These are phyloP conservation scores for Cylindrodendrum hubeiense DNA, from an alignment of 2,329 filamentous ascomycete species.

Conservation along the genomic window DNA sequence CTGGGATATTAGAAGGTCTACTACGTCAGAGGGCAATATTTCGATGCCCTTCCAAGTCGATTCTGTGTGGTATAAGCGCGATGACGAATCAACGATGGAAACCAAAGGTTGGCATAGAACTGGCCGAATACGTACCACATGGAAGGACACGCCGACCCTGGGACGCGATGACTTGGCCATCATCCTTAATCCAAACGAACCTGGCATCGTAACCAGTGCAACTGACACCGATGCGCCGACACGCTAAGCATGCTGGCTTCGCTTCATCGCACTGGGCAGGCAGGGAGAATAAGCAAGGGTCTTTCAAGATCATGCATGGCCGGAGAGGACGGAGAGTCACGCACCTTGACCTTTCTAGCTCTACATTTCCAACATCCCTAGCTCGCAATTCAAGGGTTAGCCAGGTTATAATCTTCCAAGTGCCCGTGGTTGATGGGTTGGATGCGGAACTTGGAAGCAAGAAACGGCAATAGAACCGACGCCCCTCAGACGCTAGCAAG, in stretches of 20 bases:
- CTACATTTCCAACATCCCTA: slow-evolving; percentile 25
- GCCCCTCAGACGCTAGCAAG: not conserved
- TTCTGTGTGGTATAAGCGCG: not conserved
- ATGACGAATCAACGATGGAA: not conserved
- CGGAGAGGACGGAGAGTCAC: not conserved
- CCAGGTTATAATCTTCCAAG: not conserved
- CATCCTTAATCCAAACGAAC: slow-evolving; percentile 8
- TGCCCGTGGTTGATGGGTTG: not conserved
- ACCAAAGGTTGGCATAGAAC: not conserved
- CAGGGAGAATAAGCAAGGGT: not conserved
- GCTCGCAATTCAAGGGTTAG: not conserved
- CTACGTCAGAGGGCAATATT: not conserved
- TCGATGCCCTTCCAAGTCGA: slow-evolving; percentile 12
- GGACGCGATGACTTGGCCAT: not conserved
- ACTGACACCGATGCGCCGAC: slow-evolving; percentile 8
- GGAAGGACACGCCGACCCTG: slow-evolving; percentile 15
- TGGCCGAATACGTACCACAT: not conserved
- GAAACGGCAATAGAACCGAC: not conserved
- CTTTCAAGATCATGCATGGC: not conserved
- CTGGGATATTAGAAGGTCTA: slow-evolving; percentile 10
- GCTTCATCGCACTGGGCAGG: slow-evolving; percentile 10
- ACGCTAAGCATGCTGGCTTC: slow-evolving; percentile 9
- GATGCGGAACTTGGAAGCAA: not conserved
- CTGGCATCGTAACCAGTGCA: slow-evolving; percentile 2
- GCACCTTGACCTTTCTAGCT: slow-evolving; percentile 19